Conservation (phyloP, 768 basidiomycete genomes). For the Trametes cingulata region DNA sequence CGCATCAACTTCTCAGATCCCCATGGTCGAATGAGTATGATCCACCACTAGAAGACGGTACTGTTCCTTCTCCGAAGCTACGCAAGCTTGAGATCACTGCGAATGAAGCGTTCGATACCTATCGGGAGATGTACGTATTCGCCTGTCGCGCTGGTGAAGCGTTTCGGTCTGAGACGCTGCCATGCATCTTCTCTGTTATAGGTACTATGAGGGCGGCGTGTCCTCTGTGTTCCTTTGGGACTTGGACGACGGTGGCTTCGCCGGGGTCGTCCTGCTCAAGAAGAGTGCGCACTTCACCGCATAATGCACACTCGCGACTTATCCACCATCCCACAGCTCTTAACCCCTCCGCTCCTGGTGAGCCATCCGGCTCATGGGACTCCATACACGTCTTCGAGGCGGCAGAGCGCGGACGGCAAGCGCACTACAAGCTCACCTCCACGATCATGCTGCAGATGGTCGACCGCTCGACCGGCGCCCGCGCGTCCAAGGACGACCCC, state of each 20-base stretch:
- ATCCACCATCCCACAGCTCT: constrained; percentile 49
- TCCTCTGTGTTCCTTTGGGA: constrained; percentile 99
- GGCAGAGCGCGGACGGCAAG: constrained; percentile 86
- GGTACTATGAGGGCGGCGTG: constrained; percentile 98
- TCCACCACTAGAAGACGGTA: constrained; percentile 86
- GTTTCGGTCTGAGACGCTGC: background rate
- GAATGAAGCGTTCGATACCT: constrained; percentile 97
- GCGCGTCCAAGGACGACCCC: constrained; percentile 22
- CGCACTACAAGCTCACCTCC: constrained; percentile 96
- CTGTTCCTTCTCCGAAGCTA: constrained; percentile 78
- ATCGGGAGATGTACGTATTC: constrained; percentile 80
- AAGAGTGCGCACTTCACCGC: constrained; percentile 57
- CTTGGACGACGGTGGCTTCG: constrained; percentile 93
- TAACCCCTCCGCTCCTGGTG: constrained; percentile 52
- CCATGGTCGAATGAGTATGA: constrained; percentile 99
- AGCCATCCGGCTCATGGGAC: constrained; percentile 91
- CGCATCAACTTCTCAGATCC: no score
- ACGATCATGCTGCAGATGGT: constrained; percentile 95
- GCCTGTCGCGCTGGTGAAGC: background rate
- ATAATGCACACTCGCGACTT: background rate
- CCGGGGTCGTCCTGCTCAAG: constrained; percentile 94
- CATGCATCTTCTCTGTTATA: constrained; percentile 28
- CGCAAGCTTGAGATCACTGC: constrained; percentile 90
- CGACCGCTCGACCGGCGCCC: constrained; percentile 39
- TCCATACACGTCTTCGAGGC: constrained; percentile 98